Percentiles rank a stretch among this genome's conserved stretches.
phyloP scores from a whole-genome alignment of 306 rosid genomes.

The Styphnolobium japonicum region DNA sequence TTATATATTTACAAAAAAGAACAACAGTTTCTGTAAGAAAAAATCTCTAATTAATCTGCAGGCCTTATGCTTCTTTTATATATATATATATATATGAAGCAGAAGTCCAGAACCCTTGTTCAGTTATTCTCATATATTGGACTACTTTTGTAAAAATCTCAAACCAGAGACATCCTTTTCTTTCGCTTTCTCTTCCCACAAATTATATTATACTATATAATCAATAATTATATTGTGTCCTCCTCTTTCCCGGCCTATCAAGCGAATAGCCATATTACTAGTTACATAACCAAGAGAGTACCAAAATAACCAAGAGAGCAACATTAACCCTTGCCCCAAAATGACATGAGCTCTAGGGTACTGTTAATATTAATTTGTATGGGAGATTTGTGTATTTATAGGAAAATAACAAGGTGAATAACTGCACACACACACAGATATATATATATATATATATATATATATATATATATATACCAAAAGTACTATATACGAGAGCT shows the following conservation, averaged over 20 bases:
- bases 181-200: neutral
- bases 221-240: neutral
- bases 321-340: neutral
- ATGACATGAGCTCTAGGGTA: slow-evolving; percentile 34
- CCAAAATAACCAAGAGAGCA: slow-evolving; percentile 13
- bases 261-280: neutral
- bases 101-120: neutral
- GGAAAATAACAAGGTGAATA: neutral
- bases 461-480: neutral
- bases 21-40: neutral
- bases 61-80: neutral
- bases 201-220: neutral
- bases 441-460: neutral
- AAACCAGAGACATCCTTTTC: neutral
- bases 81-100: neutral
- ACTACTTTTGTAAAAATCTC: neutral
- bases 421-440: no score
- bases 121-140: neutral
- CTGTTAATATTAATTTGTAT: neutral
- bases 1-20: neutral
- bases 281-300: slow-evolving; percentile 22
- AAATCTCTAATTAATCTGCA: neutral
- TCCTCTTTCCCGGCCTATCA: neutral
- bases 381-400: neutral
- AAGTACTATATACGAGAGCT: neutral